A percentile compares a stretch with the other conserved stretches of the same genome.
phyloP scores from a whole-genome alignment of 352 stramenopile genomes.

The Peronospora tabacina region DNA sequence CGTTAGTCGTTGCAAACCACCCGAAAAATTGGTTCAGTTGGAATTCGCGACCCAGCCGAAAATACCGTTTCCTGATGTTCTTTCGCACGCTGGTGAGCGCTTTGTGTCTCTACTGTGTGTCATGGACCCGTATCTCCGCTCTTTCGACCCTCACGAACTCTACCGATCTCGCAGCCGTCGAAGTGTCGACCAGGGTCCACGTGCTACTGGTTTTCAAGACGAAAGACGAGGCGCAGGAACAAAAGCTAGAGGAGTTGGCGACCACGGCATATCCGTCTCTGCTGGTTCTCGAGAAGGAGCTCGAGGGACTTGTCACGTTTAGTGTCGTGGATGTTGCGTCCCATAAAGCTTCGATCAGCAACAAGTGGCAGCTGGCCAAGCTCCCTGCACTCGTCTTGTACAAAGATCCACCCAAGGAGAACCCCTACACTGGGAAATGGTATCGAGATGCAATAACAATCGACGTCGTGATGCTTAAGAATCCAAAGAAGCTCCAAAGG shows the following conservation, averaged over 20 bases:
- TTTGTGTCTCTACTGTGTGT: constrained; percentile 14
- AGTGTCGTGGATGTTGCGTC: constrained; percentile 36
- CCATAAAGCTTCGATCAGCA: constrained; percentile 28
- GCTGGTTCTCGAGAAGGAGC: constrained; percentile 32
- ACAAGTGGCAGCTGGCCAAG: constrained; percentile 46
- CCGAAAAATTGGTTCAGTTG: too few species aligned
- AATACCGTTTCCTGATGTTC: constrained; percentile 1
- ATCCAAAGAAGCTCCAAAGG: constrained; percentile 50
- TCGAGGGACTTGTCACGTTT: constrained; percentile 38
- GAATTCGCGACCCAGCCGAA: too few species aligned
- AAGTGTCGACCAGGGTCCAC: constrained; percentile 28
- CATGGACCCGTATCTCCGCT: constrained; percentile 7
- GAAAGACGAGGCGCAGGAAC: constrained; percentile 13
- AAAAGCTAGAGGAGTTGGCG: constrained; percentile 24
- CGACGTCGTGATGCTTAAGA: constrained; percentile 32
- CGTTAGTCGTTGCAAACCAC: too few species aligned
- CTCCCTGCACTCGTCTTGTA: constrained; percentile 54
- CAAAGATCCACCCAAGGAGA: constrained; percentile 52
- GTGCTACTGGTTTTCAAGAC: constrained; percentile 28
- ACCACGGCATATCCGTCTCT: constrained; percentile 33
- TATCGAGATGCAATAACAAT: constrained; percentile 43
- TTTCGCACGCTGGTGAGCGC: constrained; percentile 9
- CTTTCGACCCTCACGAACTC: constrained; percentile 25
- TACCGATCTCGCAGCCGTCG: constrained; percentile 21
- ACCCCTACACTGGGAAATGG: constrained; percentile 61